phyloP scores from a whole-genome alignment of 768 basidiomycete species.

The Dioszegia hungarica region DNA sequence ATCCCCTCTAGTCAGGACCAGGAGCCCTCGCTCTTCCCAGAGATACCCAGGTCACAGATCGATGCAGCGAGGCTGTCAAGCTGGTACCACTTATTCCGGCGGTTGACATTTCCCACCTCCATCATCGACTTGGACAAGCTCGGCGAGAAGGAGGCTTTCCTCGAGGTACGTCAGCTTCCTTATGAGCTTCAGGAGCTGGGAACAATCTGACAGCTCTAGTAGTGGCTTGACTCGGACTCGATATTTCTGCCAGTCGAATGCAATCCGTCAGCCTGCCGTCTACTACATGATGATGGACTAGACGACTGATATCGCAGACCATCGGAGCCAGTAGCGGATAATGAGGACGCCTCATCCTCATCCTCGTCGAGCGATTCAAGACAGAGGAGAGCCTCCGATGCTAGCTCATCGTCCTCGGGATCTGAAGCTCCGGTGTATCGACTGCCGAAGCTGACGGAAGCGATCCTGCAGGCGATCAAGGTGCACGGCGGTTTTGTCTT shows the following conservation, averaged over 20 bases:
- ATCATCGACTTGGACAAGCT: slow-evolving; percentile 27
- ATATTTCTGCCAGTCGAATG: slow-evolving; percentile 40
- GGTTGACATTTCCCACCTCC: slow-evolving; percentile 17
- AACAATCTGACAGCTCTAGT: slow-evolving; percentile 7
- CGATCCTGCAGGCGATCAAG: slow-evolving; percentile 62
- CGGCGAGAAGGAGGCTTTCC: slow-evolving; percentile 32
- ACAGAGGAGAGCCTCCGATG: background rate
- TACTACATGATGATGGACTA: too few species aligned
- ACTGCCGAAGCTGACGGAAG: slow-evolving; percentile 75
- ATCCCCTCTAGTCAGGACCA: background rate
- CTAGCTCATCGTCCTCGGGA: slow-evolving; percentile 10
- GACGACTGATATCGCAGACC: background rate
- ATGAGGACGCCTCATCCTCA: background rate
- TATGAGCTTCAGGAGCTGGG: background rate
- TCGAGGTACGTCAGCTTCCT: slow-evolving; percentile 16
- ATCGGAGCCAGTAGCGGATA: background rate
- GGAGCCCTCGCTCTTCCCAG: background rate
- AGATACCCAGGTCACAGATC: background rate
- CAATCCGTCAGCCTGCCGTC: background rate
- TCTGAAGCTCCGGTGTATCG: slow-evolving; percentile 45
- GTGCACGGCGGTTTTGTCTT: slow-evolving; percentile 74
- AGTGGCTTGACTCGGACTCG: slow-evolving; percentile 41
- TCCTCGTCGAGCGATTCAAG: background rate
- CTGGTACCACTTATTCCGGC: slow-evolving; percentile 30
- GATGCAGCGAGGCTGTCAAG: slow-evolving; percentile 33